phyloP scores from a whole-genome alignment of 768 basidiomycete genomes.

The Naganishia vaughanmartiniae region DNA sequence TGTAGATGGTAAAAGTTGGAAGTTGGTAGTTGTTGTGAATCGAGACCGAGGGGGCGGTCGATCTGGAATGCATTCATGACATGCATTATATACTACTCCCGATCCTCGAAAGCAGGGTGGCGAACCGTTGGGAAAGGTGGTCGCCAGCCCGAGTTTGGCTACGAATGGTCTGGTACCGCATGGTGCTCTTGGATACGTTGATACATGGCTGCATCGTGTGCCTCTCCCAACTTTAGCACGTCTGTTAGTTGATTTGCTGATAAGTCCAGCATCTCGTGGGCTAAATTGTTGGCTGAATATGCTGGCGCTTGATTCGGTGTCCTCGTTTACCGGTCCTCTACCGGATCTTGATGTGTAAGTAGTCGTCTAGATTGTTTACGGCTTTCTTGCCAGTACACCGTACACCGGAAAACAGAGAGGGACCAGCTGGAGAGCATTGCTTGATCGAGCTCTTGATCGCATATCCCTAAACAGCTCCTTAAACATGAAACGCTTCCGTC shows the following conservation, averaged over 20 bases:
- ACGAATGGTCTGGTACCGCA: not conserved
- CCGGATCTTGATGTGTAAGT: not conserved
- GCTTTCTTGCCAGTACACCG: not conserved
- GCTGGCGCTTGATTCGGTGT: not conserved
- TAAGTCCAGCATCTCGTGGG: not conserved
- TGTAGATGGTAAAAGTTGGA: not conserved
- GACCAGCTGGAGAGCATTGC: not conserved
- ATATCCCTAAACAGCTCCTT: too few species aligned
- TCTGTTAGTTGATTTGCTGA: not conserved
- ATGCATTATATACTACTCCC: not conserved
- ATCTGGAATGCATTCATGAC: not conserved
- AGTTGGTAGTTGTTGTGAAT: not conserved
- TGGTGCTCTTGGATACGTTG: not conserved
- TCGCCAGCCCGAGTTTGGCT: not conserved
- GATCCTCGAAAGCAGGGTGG: not conserved
- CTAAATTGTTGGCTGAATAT: not conserved
- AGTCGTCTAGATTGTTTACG: not conserved
- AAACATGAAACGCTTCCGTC: slow-evolving; percentile 19
- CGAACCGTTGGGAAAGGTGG: not conserved
- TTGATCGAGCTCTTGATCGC: not conserved
- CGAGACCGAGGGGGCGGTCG: not conserved
- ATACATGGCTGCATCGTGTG: not conserved
- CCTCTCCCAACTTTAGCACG: not conserved
- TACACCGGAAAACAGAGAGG: not conserved
- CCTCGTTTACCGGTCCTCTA: not conserved